Percentiles rank a stretch among this genome's conserved stretches.
phyloP scores from a whole-genome alignment of 257 asterid genomes.

The Solanum pimpinellifolium region DNA sequence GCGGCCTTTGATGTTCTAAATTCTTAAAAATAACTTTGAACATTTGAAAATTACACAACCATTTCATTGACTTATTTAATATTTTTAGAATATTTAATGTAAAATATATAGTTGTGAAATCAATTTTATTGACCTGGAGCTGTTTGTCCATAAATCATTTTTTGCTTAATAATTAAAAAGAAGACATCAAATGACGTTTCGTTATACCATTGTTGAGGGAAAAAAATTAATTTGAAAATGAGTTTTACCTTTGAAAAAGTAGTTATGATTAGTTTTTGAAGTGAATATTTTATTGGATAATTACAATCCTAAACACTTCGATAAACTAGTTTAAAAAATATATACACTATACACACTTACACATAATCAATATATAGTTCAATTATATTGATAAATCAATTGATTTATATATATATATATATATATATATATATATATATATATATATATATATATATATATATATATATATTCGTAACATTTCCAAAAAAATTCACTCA shows the following conservation, averaged over 20 bases:
- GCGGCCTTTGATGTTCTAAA: neutral
- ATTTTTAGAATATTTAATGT: neutral
- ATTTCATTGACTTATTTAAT: neutral
- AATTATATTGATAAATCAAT: no score
- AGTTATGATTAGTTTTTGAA: neutral
- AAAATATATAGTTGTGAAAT: neutral
- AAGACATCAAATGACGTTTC: neutral
- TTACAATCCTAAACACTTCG: neutral
- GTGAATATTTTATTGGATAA: fast-evolving
- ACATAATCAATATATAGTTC: neutral
- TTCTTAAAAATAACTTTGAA: neutral
- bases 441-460: no score
- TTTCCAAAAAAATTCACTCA: no score
- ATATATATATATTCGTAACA: no score
- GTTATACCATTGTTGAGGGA: neutral
- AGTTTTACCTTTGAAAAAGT: neutral
- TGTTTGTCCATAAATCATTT: neutral
- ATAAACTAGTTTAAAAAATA: neutral
- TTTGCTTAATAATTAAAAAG: neutral
- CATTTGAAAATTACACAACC: neutral
- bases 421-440: no score
- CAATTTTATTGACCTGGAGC: neutral
- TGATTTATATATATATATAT: no score
- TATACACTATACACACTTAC: neutral
- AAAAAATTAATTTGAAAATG: neutral